Percentiles rank a stretch among this genome's conserved stretches.
These are phyloP conservation scores for Aspergillus fructus DNA, from an alignment of 2,329 filamentous ascomycete genomes.

Conservation along the genomic window DNA sequence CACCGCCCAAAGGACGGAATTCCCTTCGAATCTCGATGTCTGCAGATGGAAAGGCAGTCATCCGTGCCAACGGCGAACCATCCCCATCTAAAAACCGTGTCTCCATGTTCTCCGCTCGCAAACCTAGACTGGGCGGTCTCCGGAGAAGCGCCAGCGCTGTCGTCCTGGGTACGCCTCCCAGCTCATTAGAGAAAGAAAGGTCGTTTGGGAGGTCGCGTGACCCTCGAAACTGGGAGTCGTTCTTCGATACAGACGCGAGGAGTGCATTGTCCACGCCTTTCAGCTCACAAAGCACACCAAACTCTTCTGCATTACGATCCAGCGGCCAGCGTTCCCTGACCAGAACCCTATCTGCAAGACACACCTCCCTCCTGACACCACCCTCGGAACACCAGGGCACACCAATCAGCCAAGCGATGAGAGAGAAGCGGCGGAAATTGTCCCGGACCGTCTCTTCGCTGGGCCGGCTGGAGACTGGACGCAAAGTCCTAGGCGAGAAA, in stretches of 20 bases:
- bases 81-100: slow-evolving; percentile 60
- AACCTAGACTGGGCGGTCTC: slow-evolving; percentile 54
- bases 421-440: slow-evolving; percentile 62
- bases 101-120: slow-evolving; percentile 48
- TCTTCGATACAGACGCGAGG: slow-evolving; percentile 75
- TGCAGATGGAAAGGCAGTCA: slow-evolving; percentile 84
- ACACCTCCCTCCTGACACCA: slow-evolving; percentile 30
- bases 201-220: slow-evolving; percentile 77
- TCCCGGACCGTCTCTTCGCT: slow-evolving; percentile 62
- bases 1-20: slow-evolving; percentile 40
- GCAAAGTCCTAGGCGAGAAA: slow-evolving; percentile 38
- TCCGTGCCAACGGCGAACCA: slow-evolving; percentile 70
- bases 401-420: slow-evolving; percentile 46
- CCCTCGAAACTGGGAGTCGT: slow-evolving; percentile 87
- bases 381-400: slow-evolving; percentile 46
- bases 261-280: slow-evolving; percentile 79
- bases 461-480: slow-evolving; percentile 57
- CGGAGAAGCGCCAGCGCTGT: slow-evolving; percentile 72
- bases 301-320: slow-evolving; percentile 74
- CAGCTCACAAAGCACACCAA: slow-evolving; percentile 66
- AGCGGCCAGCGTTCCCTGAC: slow-evolving; percentile 57
- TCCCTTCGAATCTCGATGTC: slow-evolving; percentile 78
- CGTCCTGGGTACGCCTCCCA: slow-evolving; percentile 57
- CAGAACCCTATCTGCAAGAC: slow-evolving; percentile 58
- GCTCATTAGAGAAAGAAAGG: slow-evolving; percentile 51